Evolutionary conservation across 106 monocot genomes (phyloP).

Genomic region (Allium sativum): DNA sequence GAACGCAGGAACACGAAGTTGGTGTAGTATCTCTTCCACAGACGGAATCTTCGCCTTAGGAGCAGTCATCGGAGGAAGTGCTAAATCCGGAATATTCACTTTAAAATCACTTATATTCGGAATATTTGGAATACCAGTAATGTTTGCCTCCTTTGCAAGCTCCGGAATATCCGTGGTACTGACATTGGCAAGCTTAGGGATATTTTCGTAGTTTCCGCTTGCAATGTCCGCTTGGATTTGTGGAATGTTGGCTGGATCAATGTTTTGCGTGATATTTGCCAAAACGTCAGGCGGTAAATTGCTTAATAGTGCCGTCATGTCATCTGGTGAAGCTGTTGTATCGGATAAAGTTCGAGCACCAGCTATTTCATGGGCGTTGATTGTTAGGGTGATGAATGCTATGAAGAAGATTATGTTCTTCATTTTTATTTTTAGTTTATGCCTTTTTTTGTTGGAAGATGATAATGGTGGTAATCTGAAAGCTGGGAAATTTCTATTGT

Average conservation of each 20-base stretch:
- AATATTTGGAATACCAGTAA: not conserved
- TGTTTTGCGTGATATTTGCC: not conserved
- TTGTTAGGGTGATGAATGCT: not conserved
- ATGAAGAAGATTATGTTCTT: not conserved
- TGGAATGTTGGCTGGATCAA: not conserved
- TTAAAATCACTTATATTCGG: not conserved
- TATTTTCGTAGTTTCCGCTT: not conserved
- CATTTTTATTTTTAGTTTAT: not conserved
- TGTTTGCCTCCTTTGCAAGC: not conserved
- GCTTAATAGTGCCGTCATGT: not conserved
- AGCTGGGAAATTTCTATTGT: too few relatives aligned
- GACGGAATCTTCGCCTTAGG: not conserved
- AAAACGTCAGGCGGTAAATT: not conserved
- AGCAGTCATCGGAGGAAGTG: not conserved
- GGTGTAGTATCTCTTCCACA: not conserved
- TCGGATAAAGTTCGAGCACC: not conserved
- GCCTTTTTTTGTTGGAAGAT: not conserved
- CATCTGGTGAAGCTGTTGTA: not conserved
- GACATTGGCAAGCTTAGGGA: not conserved
- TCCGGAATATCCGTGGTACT: not conserved
- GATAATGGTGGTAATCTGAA: not conserved
- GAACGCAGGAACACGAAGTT: not conserved
- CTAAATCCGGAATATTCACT: not conserved
- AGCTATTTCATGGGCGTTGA: not conserved
- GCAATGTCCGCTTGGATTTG: not conserved